These are phyloP conservation scores for Rubroboletus pulcherrimus DNA, from an alignment of 768 basidiomycete genomes.

Conservation along the genomic window DNA sequence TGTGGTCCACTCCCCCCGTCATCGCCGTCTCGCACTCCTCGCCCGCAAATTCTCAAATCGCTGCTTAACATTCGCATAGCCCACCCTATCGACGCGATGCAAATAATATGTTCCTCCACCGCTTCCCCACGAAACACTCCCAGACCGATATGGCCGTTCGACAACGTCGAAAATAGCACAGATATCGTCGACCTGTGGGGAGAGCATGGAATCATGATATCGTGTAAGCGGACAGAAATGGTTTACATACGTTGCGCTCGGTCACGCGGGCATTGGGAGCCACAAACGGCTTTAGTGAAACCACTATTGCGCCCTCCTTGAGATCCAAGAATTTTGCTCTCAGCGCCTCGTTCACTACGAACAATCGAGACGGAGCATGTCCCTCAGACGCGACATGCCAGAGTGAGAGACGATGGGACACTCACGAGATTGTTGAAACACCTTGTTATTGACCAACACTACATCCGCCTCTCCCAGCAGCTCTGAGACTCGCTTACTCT, in stretches of 20 bases:
- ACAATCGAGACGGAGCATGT: background rate
- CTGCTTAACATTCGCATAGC: constrained; percentile 58
- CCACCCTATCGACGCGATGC: constrained; percentile 71
- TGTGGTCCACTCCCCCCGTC: background rate
- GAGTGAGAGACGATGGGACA: constrained; percentile 17
- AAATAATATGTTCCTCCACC: constrained; percentile 68
- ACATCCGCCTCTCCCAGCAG: constrained; percentile 83
- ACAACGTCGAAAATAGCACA: constrained; percentile 78
- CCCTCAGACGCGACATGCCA: background rate
- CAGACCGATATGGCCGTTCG: constrained; percentile 62
- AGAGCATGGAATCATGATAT: background rate
- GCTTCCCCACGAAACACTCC: constrained; percentile 80
- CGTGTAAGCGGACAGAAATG: background rate
- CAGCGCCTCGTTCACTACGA: constrained; percentile 79
- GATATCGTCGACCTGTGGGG: constrained; percentile 65
- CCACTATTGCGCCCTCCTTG: constrained; percentile 87
- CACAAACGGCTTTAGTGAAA: constrained; percentile 86
- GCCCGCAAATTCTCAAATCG: constrained; percentile 50
- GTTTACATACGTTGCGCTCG: constrained; percentile 66
- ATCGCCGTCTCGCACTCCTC: constrained; percentile 27
- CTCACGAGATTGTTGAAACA: constrained; percentile 71
- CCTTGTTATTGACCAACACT: constrained; percentile 86
- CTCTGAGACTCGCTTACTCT: constrained; percentile 59
- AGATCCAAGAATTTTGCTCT: constrained; percentile 90
- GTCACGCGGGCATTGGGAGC: constrained; percentile 73